Base-by-base conservation (phyloP, 208 protist genomes). In the Balamuthia mandrillaris region DNA sequence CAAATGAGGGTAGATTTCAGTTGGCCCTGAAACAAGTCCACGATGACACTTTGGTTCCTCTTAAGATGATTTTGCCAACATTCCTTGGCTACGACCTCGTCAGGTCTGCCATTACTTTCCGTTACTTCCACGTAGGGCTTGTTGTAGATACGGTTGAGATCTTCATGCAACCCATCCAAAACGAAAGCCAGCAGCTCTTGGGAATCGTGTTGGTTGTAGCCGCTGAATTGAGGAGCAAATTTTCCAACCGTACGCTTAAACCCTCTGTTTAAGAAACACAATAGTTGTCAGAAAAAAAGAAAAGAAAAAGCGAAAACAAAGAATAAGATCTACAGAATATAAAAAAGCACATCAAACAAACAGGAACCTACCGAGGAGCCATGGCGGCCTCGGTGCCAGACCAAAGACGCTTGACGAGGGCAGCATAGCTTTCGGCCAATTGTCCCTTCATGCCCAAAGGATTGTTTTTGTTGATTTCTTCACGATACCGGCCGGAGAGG, bases 1-100 rank as follows among this genome's bases (percentile, higher is more conserved):
- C n/a, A 24, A 56, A 56, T 56, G 49, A 56, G 49, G n/a, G 18
- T 56, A 24, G 49, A n/a, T 60, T 94, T 93, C 18, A 92, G 51
- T 86, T 92, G 90, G 0, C 92, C 93, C 42, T 95, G 91, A 65
- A 95, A 95, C 16, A 92, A 47, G 47, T 91, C 88, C 21, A 85
- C 79, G n/a, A 99, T 93, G n/a, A 97, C 81, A 0, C 96, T 98
- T 29, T 93, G 90, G 84, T 99, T 98, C 58, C 91, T 86, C 51
- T 92, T 88, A 7, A 97, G 81, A 79, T 96, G 96, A 83, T 95
- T 92, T 16, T 95, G 84, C 96, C 96, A 98, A 70, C 94, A 94
- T 33, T 96, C 90, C 21, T 86, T 39, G 27, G 95, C 93, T 14
- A 97, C 90, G 79, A 95, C 70, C 47, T 58, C 54, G 51, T 90